Conservation (phyloP, 352 stramenopile genomes). For the Globisporangium rhizosaccharum region DNA sequence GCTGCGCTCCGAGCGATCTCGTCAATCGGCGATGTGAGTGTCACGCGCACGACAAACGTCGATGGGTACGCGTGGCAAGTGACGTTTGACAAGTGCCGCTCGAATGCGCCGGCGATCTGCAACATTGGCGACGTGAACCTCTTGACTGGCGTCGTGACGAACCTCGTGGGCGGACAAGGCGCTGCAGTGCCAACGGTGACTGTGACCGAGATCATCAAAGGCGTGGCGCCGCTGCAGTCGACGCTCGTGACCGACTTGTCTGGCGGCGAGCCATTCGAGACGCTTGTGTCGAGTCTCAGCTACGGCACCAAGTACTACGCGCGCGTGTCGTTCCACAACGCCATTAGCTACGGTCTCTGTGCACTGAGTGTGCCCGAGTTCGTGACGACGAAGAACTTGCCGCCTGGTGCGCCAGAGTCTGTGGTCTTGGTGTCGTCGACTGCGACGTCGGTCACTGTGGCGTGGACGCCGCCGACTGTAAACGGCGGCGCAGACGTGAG, state of each 20-base stretch:
- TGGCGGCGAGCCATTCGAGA: conserved; percentile 61
- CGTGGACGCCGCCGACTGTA: conserved; percentile 85
- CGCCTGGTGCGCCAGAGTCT: conserved; percentile 76
- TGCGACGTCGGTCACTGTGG: conserved; percentile 87
- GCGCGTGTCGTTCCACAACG: conserved; percentile 88
- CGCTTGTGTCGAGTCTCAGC: conserved; percentile 55
- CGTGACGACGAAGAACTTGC: conserved; percentile 82
- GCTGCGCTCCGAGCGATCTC: conserved; percentile 38
- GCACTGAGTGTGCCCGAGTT: conserved; percentile 66
- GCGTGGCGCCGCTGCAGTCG: conserved; percentile 34
- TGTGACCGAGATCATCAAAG: conserved; percentile 50
- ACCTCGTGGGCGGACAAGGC: conserved; percentile 36
- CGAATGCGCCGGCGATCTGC: conserved; percentile 69
- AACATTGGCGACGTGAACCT: conserved; percentile 85
- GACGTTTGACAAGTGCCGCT: conserved; percentile 84
- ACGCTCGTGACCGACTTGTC: conserved; percentile 73
- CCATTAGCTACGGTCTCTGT: conserved; percentile 76
- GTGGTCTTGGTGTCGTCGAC: conserved; percentile 89
- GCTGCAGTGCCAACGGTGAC: conserved; percentile 34
- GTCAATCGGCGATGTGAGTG: conserved; percentile 54
- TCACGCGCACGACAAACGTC: conserved; percentile 46
- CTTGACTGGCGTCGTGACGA: conserved; percentile 40
- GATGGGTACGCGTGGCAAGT: conserved; percentile 89
- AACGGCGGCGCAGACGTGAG: conserved; percentile 91
- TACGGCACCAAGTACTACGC: conserved; percentile 90